A percentile compares a stretch with the other conserved stretches of the same genome.
phyloP scores from a whole-genome alignment of 805 yeast genomes.

The Isabelozyma heimii region DNA sequence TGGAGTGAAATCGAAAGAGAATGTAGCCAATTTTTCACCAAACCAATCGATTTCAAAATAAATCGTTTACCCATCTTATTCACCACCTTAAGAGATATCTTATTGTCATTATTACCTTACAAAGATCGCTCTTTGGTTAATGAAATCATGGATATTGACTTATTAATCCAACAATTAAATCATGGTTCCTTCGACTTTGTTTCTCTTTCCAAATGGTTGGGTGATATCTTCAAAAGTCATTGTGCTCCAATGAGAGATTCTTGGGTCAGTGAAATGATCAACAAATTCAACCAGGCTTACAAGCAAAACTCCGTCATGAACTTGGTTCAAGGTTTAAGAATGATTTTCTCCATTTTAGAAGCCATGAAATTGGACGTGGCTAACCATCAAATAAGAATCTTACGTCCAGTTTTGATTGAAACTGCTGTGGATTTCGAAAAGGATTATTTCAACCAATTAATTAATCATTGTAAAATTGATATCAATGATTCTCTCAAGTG shows the following conservation, averaged over 20 bases:
- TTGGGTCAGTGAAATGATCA: constrained; percentile 82
- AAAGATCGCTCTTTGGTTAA: constrained; percentile 67
- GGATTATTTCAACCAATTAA: constrained; percentile 65
- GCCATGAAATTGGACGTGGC: constrained; percentile 96
- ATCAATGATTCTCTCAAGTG: constrained; percentile 62
- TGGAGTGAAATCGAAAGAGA: constrained; percentile 78
- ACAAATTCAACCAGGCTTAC: constrained; percentile 52
- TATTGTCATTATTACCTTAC: constrained; percentile 71
- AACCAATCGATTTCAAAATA: constrained; percentile 18
- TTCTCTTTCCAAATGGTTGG: constrained; percentile 69
- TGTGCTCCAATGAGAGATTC: constrained; percentile 95
- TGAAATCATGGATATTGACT: constrained; percentile 73
- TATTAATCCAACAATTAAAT: constrained; percentile 70
- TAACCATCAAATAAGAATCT: constrained; percentile 84
- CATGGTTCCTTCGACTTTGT: constrained; percentile 73
- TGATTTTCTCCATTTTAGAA: constrained; percentile 79
- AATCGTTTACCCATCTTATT: constrained; percentile 66
- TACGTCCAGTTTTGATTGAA: constrained; percentile 80
- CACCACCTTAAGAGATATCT: constrained; percentile 72
- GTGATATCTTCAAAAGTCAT: constrained; percentile 75
- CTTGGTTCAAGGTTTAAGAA: constrained; percentile 73
- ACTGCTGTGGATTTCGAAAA: constrained; percentile 88
- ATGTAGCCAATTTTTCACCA: constrained; percentile 44
- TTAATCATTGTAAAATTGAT: constrained; percentile 55
- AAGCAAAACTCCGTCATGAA: constrained; percentile 42